These are phyloP conservation scores for Handroanthus guayacan DNA, from an alignment of 257 asterid genomes.

Conservation along the genomic window DNA sequence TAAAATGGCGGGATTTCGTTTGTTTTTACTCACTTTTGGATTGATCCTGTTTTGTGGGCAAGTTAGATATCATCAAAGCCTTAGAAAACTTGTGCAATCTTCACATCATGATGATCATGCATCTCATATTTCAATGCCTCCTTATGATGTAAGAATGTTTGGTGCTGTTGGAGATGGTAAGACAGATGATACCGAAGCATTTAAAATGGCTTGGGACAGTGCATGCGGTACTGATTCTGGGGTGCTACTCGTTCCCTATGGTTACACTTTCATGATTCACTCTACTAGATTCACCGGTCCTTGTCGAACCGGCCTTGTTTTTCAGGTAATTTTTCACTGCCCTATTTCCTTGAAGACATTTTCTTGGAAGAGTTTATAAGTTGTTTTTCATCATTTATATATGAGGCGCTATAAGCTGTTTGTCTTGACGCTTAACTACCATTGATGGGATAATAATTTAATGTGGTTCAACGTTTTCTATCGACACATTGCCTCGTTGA, in stretches of 20 bases:
- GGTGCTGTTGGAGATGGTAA: conserved; percentile 61
- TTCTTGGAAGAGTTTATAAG: not conserved
- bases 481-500: too few relatives aligned
- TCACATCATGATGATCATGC: not conserved
- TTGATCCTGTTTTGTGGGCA: conserved; percentile 23
- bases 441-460: too few relatives aligned
- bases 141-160: conserved; percentile 55
- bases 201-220: conserved; percentile 62
- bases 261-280: conserved; percentile 56
- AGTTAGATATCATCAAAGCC: conserved; percentile 56
- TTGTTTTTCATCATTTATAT: too few relatives aligned
- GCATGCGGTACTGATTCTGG: conserved; percentile 55
- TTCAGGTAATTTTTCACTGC: conserved; percentile 45
- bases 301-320: conserved; percentile 49
- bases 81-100: conserved; percentile 36
- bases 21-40: conserved; percentile 28
- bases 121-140: conserved; percentile 49
- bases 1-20: conserved; percentile 17
- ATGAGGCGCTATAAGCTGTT: too few relatives aligned
- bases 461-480: too few relatives aligned
- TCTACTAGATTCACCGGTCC: conserved; percentile 73
- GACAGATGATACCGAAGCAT: conserved; percentile 59
- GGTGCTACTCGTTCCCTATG: conserved; percentile 51
- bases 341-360: not conserved
- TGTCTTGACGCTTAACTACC: too few relatives aligned